These are phyloP conservation scores for Syzygium syzygioides DNA, from an alignment of 441 rosid genomes.

Conservation along the genomic window DNA sequence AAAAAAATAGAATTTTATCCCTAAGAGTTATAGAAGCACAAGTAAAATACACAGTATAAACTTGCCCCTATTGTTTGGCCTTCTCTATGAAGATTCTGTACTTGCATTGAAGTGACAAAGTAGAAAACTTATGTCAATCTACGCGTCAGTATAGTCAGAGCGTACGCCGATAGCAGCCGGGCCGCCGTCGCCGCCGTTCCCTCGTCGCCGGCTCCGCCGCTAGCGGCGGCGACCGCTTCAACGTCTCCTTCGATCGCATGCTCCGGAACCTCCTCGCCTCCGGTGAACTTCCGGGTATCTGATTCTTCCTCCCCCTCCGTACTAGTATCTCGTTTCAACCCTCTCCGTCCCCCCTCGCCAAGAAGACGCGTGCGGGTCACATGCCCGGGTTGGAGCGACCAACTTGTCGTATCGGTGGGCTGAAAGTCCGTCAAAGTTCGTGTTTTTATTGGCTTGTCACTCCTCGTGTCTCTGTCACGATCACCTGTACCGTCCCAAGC, in stretches of 20 bases:
- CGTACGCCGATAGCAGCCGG: slow-evolving; percentile 26
- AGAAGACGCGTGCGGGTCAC: background rate
- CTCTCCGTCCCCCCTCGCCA: background rate
- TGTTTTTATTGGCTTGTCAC: background rate
- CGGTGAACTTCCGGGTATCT: slow-evolving; percentile 66
- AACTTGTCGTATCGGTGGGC: background rate
- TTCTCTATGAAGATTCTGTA: too few species aligned
- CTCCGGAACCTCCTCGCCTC: slow-evolving; percentile 74
- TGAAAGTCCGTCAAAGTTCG: background rate
- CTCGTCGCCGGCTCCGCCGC: slow-evolving; percentile 41
- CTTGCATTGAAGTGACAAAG: too few species aligned
- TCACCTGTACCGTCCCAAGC: background rate
- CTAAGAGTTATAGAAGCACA: too few species aligned
- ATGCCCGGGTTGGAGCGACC: background rate
- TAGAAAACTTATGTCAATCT: too few species aligned
- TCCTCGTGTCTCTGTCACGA: background rate
- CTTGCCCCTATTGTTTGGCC: too few species aligned
- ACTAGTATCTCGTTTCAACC: background rate
- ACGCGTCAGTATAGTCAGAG: background rate
- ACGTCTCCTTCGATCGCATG: slow-evolving; percentile 15
- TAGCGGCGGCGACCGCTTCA: slow-evolving; percentile 47
- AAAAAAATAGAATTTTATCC: too few species aligned
- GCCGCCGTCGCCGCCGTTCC: slow-evolving; percentile 59
- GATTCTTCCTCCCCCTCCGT: background rate
- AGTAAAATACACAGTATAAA: too few species aligned